Base-by-base conservation (phyloP, 495 filamentous ascomycete genomes). In the Podospora anserina region DNA sequence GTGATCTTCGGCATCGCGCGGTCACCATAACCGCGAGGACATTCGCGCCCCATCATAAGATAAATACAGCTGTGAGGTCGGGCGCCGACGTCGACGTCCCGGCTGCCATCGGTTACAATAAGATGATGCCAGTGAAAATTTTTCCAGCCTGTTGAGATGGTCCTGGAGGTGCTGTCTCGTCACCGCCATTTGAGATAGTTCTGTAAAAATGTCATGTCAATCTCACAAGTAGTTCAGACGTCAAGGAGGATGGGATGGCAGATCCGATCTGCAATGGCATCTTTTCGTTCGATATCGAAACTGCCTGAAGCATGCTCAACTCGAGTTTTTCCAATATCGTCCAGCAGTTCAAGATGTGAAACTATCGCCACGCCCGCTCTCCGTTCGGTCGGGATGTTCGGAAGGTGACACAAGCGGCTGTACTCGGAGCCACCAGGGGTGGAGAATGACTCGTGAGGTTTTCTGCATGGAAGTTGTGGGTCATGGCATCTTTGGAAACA, bases 1-100 rank as follows among this genome's bases (percentile, higher is more conserved):
- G 20, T 15, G 27, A 2, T 39, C 18, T 55, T 70, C 69, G 69
- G 69, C 69, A 27, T 62, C 65, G 63, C 69, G 69, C 64, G 54
- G 56, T 63, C 64, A 44, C 49, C 20, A 28, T 67, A 70, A 70
- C 61, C 69, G 69, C 69, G 69, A 70, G 39, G 55, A 5, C 27
- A 23, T 23, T 58, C 64, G 19, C 56, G 9, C 39, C 13, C 39
- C 39, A 49, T 49, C 0, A 49, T 9, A 49, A 49, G 39, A 49
- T 49, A 11, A 49, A 49, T 49, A 16, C 15, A 49, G 39, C 39
- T 11, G 9, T 13, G 15, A 49, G 13, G 39, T 49, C 39, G 15
- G 39, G 39, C 7, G 39, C 39, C 39, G 39, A 16, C 15, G 39
- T 49, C 2, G 13, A 13, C 39, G 39, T 49, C 9, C 15, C 39